Percentiles rank a stretch among this genome's conserved stretches.
These are phyloP conservation scores for Crithidia acanthocephali DNA, from an alignment of 208 protist genomes.

Conservation along the genomic window DNA sequence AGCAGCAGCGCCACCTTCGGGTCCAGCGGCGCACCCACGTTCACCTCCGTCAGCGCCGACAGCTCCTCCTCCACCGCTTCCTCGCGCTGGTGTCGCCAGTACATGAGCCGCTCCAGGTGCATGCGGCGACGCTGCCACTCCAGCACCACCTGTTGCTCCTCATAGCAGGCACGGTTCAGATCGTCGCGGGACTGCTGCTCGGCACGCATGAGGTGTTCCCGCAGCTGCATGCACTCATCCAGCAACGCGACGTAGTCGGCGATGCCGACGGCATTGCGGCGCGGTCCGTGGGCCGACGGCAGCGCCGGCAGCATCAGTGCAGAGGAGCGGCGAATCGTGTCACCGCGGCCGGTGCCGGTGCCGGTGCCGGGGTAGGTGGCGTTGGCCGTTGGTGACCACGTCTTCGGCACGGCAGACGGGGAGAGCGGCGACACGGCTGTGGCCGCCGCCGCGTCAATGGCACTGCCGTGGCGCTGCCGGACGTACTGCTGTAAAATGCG, in stretches of 20 bases:
- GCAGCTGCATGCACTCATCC: constrained; percentile 48
- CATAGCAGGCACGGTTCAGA: constrained; percentile 38
- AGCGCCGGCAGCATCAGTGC: constrained; percentile 34
- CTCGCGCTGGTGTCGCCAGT: constrained; percentile 69
- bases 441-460: constrained; percentile 16
- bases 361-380: constrained; percentile 5
- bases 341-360: no score
- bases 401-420: constrained; percentile 8
- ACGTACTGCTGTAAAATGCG: constrained; percentile 62
- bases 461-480: constrained; percentile 18
- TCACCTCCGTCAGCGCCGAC: constrained; percentile 29
- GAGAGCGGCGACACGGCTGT: constrained; percentile 1
- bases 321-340: constrained; percentile 19
- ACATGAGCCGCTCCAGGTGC: constrained; percentile 80
- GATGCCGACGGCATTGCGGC: constrained; percentile 69
- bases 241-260: constrained; percentile 63
- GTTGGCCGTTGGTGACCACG: neutral
- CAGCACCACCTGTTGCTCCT: constrained; percentile 49
- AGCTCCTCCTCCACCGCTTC: constrained; percentile 37
- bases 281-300: constrained; percentile 23
- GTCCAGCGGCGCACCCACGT: constrained; percentile 13
- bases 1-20: constrained; percentile 30
- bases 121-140: constrained; percentile 71
- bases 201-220: constrained; percentile 36
- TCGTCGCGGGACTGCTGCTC: constrained; percentile 44